Conservation (phyloP, 2,329 filamentous ascomycete genomes). For the Diaporthe caulivora region DNA sequence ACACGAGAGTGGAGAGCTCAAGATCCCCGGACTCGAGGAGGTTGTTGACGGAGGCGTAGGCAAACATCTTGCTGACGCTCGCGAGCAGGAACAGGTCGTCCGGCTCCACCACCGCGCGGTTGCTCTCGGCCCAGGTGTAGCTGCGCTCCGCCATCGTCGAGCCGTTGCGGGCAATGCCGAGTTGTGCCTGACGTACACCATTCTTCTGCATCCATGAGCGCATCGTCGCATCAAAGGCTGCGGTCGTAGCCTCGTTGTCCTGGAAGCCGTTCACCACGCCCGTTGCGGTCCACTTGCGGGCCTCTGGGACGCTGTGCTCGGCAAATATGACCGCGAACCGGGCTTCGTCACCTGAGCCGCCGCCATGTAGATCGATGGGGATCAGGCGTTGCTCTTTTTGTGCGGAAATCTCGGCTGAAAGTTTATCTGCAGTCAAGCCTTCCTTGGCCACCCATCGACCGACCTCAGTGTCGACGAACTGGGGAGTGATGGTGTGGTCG, state of each 20-base stretch:
- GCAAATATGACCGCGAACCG: neutral
- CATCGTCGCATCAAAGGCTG: neutral
- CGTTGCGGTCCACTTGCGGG: neutral
- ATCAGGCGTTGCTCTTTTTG: neutral
- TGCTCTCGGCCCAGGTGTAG: slow-evolving; percentile 2
- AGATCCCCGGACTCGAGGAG: neutral
- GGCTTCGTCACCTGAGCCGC: neutral
- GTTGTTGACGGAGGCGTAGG: neutral
- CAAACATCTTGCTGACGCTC: neutral
- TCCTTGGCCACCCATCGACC: neutral
- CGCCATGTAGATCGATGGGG: neutral
- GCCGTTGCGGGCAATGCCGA: neutral
- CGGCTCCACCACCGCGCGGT: neutral
- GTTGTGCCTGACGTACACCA: neutral
- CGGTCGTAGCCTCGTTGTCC: neutral
- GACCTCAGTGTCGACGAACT: neutral
- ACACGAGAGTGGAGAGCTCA: neutral
- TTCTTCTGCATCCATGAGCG: neutral
- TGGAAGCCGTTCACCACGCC: neutral
- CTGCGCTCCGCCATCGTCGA: neutral
- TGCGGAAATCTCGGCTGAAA: neutral
- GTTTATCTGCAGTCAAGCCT: neutral
- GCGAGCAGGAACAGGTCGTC: neutral
- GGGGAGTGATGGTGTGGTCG: neutral
- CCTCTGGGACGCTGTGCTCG: neutral